These are phyloP conservation scores for Metschnikowia chrysomelidarum DNA, from an alignment of 805 yeast species.

Conservation along the genomic window DNA sequence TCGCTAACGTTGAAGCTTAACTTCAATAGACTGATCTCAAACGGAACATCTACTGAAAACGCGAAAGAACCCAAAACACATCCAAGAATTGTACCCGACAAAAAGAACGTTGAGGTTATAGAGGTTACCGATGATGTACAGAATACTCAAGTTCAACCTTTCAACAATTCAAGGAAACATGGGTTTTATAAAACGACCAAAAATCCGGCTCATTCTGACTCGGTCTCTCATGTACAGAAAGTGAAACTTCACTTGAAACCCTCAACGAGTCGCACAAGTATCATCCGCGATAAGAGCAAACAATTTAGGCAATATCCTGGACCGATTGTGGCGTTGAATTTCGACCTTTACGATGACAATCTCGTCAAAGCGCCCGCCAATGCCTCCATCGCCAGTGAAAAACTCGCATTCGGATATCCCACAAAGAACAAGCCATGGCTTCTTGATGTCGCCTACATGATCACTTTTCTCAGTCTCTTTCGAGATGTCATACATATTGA, in stretches of 20 bases:
- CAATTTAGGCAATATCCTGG: conserved; percentile 38
- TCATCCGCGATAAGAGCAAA: conserved; percentile 27
- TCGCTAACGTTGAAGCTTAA: conserved; percentile 1
- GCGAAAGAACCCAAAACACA: no score
- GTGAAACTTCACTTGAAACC: conserved; percentile 6
- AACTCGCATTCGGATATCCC: conserved; percentile 35
- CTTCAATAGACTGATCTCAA: no score
- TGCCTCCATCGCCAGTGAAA: conserved; percentile 22
- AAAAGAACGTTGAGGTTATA: no score
- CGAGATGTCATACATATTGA: conserved; percentile 22
- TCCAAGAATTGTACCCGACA: no score
- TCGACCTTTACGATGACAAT: conserved; percentile 39
- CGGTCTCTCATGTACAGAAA: no score
- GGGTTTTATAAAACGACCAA: no score
- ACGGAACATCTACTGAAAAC: no score
- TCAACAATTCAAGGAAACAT: no score
- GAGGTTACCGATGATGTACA: no score
- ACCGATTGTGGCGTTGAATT: conserved; percentile 35
- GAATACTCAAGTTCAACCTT: no score
- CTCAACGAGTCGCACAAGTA: conserved; percentile 28
- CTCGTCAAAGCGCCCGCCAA: conserved; percentile 20
- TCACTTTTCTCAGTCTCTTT: conserved; percentile 34
- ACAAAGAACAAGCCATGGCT: conserved; percentile 26
- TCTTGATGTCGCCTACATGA: conserved; percentile 31
- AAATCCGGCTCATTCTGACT: no score